A percentile compares a stretch with the other conserved stretches of the same genome.
Evolutionary conservation across 2,329 filamentous ascomycete species (phyloP).

Genomic region (Calonectria montana): DNA sequence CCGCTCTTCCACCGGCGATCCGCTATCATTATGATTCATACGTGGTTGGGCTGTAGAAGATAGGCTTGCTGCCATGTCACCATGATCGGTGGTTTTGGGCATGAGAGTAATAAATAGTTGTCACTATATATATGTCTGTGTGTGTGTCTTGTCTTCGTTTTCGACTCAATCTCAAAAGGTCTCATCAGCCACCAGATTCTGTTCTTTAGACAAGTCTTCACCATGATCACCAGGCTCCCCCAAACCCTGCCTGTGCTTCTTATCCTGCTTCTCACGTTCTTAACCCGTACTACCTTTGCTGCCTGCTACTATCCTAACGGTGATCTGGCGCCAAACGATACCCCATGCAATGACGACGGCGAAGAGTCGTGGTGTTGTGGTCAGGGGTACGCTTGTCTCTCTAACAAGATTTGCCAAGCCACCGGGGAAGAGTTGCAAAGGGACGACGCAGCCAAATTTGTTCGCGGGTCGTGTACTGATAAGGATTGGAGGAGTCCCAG

Average conservation of each 20-base stretch:
- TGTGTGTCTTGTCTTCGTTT: neutral
- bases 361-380: neutral
- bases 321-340: neutral
- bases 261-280: neutral
- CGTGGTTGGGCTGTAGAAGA: neutral
- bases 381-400: constrained; percentile 11
- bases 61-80: neutral
- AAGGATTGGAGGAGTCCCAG: constrained; percentile 1
- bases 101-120: neutral
- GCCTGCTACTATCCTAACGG: constrained; percentile 13
- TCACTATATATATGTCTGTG: too few species aligned
- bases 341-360: neutral
- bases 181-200: neutral
- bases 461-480: constrained; percentile 11
- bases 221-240: neutral
- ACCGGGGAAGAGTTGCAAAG: neutral
- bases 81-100: neutral
- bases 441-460: neutral
- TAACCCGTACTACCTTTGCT: neutral
- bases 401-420: constrained; percentile 1
- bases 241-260: neutral
- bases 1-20: neutral
- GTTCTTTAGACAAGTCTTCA: neutral
- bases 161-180: neutral
- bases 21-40: neutral